Evolutionary conservation across 2,329 filamentous ascomycete genomes (phyloP).

Genomic region (Penicillium sp.): DNA sequence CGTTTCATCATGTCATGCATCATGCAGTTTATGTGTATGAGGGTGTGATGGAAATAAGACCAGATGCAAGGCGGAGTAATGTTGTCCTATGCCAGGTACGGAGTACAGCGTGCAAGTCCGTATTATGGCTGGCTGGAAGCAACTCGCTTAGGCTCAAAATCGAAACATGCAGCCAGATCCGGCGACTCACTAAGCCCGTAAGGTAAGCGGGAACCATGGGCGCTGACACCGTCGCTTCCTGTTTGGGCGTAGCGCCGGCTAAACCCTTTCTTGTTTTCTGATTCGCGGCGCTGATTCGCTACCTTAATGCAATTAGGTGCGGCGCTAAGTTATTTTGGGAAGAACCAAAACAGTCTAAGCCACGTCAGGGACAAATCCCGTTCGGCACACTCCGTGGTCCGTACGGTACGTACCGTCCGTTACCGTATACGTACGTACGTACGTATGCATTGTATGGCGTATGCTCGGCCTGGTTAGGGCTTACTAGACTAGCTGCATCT

Average conservation of each 20-base stretch:
- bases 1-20: neutral
- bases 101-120: neutral
- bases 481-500: neutral
- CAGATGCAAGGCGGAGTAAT: slow-evolving; percentile 5
- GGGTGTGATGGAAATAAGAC: neutral
- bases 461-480: neutral
- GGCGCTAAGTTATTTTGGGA: neutral
- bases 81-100: slow-evolving; percentile 4
- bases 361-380: neutral
- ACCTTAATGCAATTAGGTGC: neutral
- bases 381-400: slow-evolving; percentile 1
- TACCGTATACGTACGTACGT: neutral
- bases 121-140: slow-evolving; percentile 7
- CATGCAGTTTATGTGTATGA: neutral
- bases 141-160: neutral
- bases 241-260: neutral
- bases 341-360: neutral
- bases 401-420: neutral
- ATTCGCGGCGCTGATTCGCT: neutral
- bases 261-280: neutral
- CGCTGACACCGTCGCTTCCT: neutral
- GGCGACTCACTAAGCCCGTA: neutral
- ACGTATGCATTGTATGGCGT: neutral
- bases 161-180: neutral
- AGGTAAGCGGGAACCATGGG: neutral